Base-by-base conservation (phyloP, 2,329 filamentous ascomycete species). In the Piedraia hortae region DNA sequence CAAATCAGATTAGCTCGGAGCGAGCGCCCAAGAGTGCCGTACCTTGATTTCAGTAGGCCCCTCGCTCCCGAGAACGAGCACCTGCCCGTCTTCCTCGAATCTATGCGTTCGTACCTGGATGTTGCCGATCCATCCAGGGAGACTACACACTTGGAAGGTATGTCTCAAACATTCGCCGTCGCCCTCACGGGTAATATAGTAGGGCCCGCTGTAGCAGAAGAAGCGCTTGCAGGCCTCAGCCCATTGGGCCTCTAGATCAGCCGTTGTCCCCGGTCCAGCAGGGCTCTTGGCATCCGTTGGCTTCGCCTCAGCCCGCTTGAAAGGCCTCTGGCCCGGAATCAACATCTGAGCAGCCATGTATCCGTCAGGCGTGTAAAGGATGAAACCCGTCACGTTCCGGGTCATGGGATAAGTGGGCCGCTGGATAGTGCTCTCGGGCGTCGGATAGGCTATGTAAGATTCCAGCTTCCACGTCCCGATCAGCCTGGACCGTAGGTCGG, bases 311-410 rank as follows among this genome's bases (percentile, higher is more conserved):
- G 41, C 43, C 11, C 41, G 39, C 26, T 41, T 41, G 37, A 45
- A 45, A 23, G 30, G 35, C 21, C 40, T 33, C 26, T 46, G 43
- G 4, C 41, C 41, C 2, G 43, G 43, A 6, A 42, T 44, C 19
- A 42, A 28, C 31, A 47, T 39, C 26, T 44, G 38, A 13, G 42
- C 42, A 8, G 40, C 42, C 38, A 46, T 42, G 33, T 46, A 43
- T 13, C 43, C 42, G 28, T 45, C 41, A 6, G 42, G 39, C 0
- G 43, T 45, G 31, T 46, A 45, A 32, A 45, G 35, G 27, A 46
- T 44, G 28, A 42, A 42, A 8, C 43, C 43, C 5, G 35, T 37
- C 18, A 39, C 38, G 23, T 39, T 39, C 24, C 37, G 35, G n/a
- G 41, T 43, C 37, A 44, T 44, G 7, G 43, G 43, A 22, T 37